Base-by-base conservation (phyloP, 768 basidiomycete genomes). In the Leccinellum albellum region DNA sequence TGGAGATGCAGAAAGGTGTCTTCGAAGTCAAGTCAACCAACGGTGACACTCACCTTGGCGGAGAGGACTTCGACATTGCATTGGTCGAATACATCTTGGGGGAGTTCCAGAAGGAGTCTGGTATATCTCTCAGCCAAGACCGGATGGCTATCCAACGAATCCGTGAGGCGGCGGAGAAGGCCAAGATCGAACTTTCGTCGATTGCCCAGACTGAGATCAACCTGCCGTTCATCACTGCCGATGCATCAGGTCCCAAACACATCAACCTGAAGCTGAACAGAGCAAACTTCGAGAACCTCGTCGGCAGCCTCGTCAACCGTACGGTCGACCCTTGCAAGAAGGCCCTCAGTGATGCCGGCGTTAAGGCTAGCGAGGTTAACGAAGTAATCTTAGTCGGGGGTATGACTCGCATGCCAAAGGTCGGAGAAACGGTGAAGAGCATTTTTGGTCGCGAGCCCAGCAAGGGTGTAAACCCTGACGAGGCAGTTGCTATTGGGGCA, bases 1-100 rank as follows among this genome's bases (percentile, higher is more conserved):
- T 99, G 55, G 95, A 98, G 78, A 98, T 98, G 94, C 94, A 98
- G 75, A 95, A 97, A 75, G 97, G 96, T 66, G 95, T 99, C 10
- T 99, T 98, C 74, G 97, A 98, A 75, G 97, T 99, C 71, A 99
- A 98, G 80, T 98, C 97, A 1, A 99, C 97, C 54, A 98, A 98
- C 70, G 97, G 97, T 71, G 96, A 99, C 75, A 98, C 97, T 15
- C 97, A 99, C 72, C 85, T 99, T 56, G 97, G 93, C 64, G 88
- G 88, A 70, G 97, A 99, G 76, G 97, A 98, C 75, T 98, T 98
- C 70, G 97, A 98, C 69, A 87, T 96, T 55, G 76, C 85, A 37
- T 84, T 98, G 44, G 88, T 98, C 61, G 84, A 95, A 62, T 76
- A 90, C 75, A 81, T 99, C 69, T 74, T 98, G 47, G 78, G 81